These are phyloP conservation scores for Phaffia australis DNA, from an alignment of 768 basidiomycete genomes.

Conservation along the genomic window DNA sequence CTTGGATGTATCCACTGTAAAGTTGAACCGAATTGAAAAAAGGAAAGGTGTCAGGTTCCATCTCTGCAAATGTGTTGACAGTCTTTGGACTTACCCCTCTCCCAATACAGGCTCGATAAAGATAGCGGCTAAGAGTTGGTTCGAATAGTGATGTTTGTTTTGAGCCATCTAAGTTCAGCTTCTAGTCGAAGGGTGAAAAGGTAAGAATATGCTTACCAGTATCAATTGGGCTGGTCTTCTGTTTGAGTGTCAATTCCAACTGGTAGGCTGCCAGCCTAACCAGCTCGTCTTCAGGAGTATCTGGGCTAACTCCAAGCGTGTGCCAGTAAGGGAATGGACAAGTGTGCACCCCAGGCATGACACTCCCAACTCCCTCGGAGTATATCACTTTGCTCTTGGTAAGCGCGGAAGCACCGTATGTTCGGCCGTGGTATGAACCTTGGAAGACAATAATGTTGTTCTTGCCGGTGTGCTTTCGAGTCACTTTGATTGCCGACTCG, in stretches of 20 bases:
- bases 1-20: slow-evolving; percentile 66
- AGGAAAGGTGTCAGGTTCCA: background rate
- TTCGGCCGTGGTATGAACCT: slow-evolving; percentile 85
- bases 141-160: background rate
- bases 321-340: slow-evolving; percentile 92
- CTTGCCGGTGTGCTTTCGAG: slow-evolving; percentile 59
- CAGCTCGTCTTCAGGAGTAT: slow-evolving; percentile 50
- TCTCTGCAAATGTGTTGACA: background rate
- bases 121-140: slow-evolving; percentile 55
- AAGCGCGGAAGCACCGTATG: slow-evolving; percentile 42
- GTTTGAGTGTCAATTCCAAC: slow-evolving; percentile 63
- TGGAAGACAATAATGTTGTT: slow-evolving; percentile 90
- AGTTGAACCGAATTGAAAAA: background rate
- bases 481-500: slow-evolving; percentile 81
- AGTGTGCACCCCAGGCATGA: slow-evolving; percentile 46
- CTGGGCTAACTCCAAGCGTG: slow-evolving; percentile 52
- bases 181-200: background rate
- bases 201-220: slow-evolving; percentile 40
- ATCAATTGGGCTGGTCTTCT: slow-evolving; percentile 71
- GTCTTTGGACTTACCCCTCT: slow-evolving; percentile 50
- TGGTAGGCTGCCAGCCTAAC: slow-evolving; percentile 61
- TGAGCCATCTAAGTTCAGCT: background rate
- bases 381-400: slow-evolving; percentile 73
- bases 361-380: slow-evolving; percentile 48
- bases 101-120: slow-evolving; percentile 86